Percentiles rank a stretch among this genome's conserved stretches.
Conservation (phyloP, 495 filamentous ascomycete genomes). For the Usnea hakonensis region DNA sequence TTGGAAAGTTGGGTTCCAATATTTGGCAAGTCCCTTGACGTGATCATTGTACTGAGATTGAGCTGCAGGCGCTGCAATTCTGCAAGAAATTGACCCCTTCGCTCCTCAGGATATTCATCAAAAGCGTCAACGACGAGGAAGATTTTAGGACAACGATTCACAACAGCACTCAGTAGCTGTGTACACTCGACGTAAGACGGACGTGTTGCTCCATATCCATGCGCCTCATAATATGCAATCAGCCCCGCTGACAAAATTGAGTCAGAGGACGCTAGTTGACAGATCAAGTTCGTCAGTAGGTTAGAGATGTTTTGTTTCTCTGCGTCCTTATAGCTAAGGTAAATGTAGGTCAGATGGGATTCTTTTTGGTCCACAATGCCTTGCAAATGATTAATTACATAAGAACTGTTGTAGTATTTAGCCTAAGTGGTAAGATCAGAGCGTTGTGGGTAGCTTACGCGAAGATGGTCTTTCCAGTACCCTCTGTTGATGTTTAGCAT, state of each 20-base stretch:
- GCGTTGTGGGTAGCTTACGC: neutral
- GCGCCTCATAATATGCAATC: neutral
- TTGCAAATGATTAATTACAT: neutral
- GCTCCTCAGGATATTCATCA: slow-evolving; percentile 29
- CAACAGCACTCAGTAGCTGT: neutral
- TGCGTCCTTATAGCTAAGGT: neutral
- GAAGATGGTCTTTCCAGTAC: neutral
- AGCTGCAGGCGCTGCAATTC: neutral
- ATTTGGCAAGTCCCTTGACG: neutral
- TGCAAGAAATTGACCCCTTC: neutral
- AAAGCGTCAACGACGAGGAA: slow-evolving; percentile 40
- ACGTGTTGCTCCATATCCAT: neutral
- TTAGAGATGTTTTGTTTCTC: neutral
- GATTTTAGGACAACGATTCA: slow-evolving; percentile 5
- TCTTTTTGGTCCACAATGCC: neutral
- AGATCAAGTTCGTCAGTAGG: neutral
- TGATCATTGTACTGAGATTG: neutral
- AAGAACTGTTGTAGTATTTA: neutral
- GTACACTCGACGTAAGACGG: neutral
- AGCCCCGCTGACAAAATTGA: neutral
- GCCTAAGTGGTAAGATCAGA: neutral
- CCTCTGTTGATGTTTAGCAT: neutral
- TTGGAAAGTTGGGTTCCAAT: neutral
- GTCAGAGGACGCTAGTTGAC: neutral
- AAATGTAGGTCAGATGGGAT: neutral